Percentiles rank a stretch among this genome's conserved stretches.
Conservation (phyloP, 1,139 yeast genomes). For the Hyphopichia buzzinii region DNA sequence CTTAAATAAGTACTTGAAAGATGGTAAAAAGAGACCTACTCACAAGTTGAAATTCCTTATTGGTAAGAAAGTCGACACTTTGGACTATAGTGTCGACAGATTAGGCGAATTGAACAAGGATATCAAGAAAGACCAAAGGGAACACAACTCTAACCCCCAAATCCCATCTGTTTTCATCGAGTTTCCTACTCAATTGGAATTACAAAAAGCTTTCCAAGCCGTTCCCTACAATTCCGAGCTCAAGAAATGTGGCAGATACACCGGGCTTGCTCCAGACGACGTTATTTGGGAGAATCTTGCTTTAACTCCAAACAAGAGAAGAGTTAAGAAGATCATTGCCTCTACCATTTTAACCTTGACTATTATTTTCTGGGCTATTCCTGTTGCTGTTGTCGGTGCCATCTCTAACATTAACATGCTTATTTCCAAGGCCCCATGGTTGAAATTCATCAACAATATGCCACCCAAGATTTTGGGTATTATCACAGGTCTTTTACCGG, state of each 20-base stretch:
- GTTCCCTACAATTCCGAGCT: slow-evolving; percentile 66
- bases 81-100: slow-evolving; percentile 65
- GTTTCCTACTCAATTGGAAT: slow-evolving; percentile 82
- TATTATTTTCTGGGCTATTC: slow-evolving; percentile 87
- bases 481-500: slow-evolving; percentile 83
- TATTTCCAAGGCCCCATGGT: slow-evolving; percentile 65
- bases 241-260: slow-evolving; percentile 58
- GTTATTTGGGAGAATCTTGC: slow-evolving; percentile 77
- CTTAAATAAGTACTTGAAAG: slow-evolving; percentile 50
- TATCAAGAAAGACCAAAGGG: slow-evolving; percentile 57
- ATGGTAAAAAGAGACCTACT: slow-evolving; percentile 67
- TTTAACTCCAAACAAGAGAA: slow-evolving; percentile 40
- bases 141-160: slow-evolving; percentile 44
- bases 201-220: slow-evolving; percentile 87
- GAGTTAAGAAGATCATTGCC: slow-evolving; percentile 40
- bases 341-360: slow-evolving; percentile 46
- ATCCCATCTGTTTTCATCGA: slow-evolving; percentile 79
- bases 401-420: slow-evolving; percentile 79
- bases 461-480: slow-evolving; percentile 72
- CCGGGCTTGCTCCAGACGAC: slow-evolving; percentile 69
- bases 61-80: slow-evolving; percentile 85
- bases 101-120: slow-evolving; percentile 67
- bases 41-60: slow-evolving; percentile 54
- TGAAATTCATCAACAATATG: slow-evolving; percentile 66
- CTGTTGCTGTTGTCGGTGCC: slow-evolving; percentile 94